phyloP scores from a whole-genome alignment of 108 stramenopile genomes.

The Cyclotella baltica region DNA sequence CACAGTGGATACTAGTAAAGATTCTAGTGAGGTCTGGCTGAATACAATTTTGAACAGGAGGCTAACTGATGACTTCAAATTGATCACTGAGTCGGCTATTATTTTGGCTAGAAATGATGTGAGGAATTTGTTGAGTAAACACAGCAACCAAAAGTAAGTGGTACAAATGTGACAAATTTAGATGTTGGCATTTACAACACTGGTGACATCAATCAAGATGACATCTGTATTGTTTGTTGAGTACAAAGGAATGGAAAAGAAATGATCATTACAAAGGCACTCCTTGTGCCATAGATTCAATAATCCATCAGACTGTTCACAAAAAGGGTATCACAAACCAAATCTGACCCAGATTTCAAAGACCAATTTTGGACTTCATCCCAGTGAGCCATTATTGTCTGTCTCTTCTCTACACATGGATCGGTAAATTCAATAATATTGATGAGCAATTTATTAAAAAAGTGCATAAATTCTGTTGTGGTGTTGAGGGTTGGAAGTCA shows the following conservation, averaged over 20 bases:
- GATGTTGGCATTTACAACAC: conserved; percentile 4
- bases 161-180: background rate
- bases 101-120: background rate
- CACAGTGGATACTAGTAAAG: conserved; percentile 1
- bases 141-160: background rate
- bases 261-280: conserved; percentile 2
- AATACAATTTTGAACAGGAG: conserved; percentile 16
- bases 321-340: background rate
- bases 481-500: no score
- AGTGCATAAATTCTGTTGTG: no score
- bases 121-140: background rate
- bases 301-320: background rate
- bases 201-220: conserved; percentile 15
- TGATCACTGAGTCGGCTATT: background rate
- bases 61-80: conserved; percentile 17
- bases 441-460: background rate
- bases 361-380: conserved; percentile 15
- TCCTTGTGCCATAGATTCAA: background rate
- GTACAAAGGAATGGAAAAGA: background rate
- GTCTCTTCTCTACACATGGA: conserved; percentile 14
- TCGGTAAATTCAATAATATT: conserved; percentile 25
- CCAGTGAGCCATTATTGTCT: background rate
- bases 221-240: conserved; percentile 13
- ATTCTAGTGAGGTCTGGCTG: background rate
- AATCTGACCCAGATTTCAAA: background rate